Conservation (phyloP, 768 basidiomycete genomes). For the Leccinum incarnatum region DNA sequence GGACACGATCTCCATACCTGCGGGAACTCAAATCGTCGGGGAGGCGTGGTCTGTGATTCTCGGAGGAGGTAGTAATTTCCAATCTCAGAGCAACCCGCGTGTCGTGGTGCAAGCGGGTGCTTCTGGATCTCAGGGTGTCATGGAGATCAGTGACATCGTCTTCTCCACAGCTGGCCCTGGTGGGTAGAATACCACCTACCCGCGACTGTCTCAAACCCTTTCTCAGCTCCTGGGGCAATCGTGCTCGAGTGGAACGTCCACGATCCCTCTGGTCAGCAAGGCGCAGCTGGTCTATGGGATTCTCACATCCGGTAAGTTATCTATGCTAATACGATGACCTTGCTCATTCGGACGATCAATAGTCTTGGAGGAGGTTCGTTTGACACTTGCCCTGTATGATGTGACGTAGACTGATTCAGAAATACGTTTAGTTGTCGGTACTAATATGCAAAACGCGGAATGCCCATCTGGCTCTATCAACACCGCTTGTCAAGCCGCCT, state of each 20-base stretch:
- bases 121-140: conserved; percentile 42
- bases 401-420: conserved; percentile 30
- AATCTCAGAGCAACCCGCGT: conserved; percentile 36
- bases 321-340: background rate
- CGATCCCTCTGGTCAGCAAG: conserved; percentile 50
- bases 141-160: conserved; percentile 65
- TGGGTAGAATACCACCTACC: conserved; percentile 3
- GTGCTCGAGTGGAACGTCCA: conserved; percentile 61
- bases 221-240: conserved; percentile 42
- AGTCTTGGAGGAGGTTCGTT: conserved; percentile 29
- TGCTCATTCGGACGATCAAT: conserved; percentile 31
- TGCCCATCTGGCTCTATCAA: conserved; percentile 45
- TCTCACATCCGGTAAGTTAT: conserved; percentile 36
- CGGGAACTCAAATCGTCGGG: conserved; percentile 45
- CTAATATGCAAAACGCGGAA: conserved; percentile 43
- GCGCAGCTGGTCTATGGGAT: conserved; percentile 52
- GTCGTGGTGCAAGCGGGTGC: conserved; percentile 46
- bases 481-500: conserved; percentile 59
- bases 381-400: conserved; percentile 23
- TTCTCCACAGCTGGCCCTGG: conserved; percentile 55
- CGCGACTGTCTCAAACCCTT: background rate
- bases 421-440: conserved; percentile 44
- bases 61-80: conserved; percentile 41
- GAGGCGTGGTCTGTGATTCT: conserved; percentile 50
- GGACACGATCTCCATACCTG: conserved; percentile 45